Evolutionary conservation across 2,329 filamentous ascomycete genomes (phyloP).

Genomic region (Hypoxylon sp.): DNA sequence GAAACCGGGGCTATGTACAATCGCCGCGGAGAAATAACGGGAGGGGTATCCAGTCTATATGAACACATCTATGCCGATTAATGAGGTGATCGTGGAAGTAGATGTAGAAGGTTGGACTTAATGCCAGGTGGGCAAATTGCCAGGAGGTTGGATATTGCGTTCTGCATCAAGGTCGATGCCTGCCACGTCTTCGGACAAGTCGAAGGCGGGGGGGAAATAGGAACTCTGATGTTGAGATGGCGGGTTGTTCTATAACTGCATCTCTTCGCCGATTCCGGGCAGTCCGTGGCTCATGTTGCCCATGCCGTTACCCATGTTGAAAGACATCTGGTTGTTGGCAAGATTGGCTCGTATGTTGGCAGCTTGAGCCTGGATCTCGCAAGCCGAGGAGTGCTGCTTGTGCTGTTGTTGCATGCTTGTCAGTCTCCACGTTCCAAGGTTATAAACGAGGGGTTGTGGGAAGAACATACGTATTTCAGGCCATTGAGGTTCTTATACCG

Average conservation of each 20-base stretch:
- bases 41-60: constrained; percentile 48
- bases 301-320: constrained; percentile 45
- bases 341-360: constrained; percentile 53
- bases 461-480: constrained; percentile 81
- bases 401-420: too few relatives aligned
- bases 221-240: too few relatives aligned
- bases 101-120: too few relatives aligned
- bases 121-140: too few relatives aligned
- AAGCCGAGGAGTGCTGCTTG: constrained; percentile 85
- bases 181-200: too few relatives aligned
- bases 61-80: constrained; percentile 42
- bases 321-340: constrained; percentile 44
- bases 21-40: constrained; percentile 24
- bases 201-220: too few relatives aligned
- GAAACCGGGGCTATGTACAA: constrained; percentile 31
- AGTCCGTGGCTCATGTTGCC: constrained; percentile 51
- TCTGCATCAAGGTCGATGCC: too few relatives aligned
- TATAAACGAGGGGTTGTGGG: not conserved
- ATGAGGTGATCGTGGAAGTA: constrained; percentile 26
- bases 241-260: constrained; percentile 48
- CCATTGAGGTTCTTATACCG: constrained; percentile 99
- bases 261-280: constrained; percentile 63
- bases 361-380: constrained; percentile 79
- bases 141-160: too few relatives aligned
- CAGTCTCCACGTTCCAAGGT: too few relatives aligned